Percentiles rank a stretch among this genome's conserved stretches.
phyloP scores from a whole-genome alignment of 2,329 filamentous ascomycete genomes.

The Colletotrichum sp. region DNA sequence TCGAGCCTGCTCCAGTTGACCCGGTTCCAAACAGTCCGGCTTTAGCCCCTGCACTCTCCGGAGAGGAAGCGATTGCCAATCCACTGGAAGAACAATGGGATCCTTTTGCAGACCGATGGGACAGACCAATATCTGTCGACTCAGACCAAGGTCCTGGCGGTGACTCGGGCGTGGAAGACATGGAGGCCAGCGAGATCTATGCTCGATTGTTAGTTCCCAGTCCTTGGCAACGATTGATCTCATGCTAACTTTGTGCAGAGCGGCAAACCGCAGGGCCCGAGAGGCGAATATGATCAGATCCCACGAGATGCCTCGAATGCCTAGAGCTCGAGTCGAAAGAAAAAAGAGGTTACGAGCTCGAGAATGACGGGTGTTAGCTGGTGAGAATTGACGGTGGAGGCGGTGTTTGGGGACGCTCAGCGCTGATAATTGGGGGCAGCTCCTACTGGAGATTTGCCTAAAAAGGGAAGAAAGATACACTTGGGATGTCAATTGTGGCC shows the following conservation, averaged over 20 bases:
- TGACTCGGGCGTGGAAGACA: slow-evolving; percentile 2
- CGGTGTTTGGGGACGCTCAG: too few relatives aligned
- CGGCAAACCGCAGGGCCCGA: neutral
- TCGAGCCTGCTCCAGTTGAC: neutral
- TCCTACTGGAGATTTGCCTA: neutral
- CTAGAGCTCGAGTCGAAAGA: neutral
- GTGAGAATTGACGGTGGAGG: too few relatives aligned
- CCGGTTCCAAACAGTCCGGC: neutral
- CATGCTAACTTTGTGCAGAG: neutral
- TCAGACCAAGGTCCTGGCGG: neutral
- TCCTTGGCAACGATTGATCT: too few relatives aligned
- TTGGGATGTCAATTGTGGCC: neutral
- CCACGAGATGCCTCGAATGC: neutral
- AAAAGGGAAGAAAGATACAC: too few relatives aligned
- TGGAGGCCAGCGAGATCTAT: neutral
- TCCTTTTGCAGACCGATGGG: neutral
- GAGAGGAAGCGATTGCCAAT: neutral
- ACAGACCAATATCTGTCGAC: neutral
- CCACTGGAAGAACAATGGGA: neutral
- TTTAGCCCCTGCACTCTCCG: neutral
- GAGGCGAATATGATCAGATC: neutral
- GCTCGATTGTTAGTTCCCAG: neutral
- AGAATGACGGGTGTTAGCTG: neutral
- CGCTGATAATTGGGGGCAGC: neutral
- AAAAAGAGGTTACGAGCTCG: slow-evolving; percentile 4